Evolutionary conservation across 441 rosid genomes (phyloP), one percentile per base, ranked within the genome.

Genomic region (Corymbia citriodora): DNA sequence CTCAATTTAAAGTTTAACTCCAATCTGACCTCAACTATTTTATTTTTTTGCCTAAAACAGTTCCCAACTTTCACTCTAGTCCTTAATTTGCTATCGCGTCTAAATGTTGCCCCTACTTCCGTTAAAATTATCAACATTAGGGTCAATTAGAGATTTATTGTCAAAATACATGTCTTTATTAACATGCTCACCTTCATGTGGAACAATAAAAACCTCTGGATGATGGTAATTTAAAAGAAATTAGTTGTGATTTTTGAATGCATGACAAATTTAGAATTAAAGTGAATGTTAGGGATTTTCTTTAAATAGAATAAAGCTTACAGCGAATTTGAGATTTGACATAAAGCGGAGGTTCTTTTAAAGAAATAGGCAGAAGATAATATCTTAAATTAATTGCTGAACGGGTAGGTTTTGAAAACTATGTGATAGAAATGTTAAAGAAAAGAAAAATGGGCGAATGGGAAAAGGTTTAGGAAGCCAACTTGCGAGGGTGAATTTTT

Each of bases 231-330:
- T 17, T 63, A 2, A 9, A 29, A 29, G 33, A 29, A 63, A 63
- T 3, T 0, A 2, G 18, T 63, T 18, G 17, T 2, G 0, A 15
- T 31, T 68, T n/a, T 68, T 68, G 7, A 19, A 68, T 68, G 74
- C 11, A 31, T 4, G 36, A 0, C 9, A 68, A 1, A 31, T 15
- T 31, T 3, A 2, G 4, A 5, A n/a, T 3, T 68, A 31, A 6
- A 8, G 11, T 68, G 4, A 16, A 68, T 16, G 21, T 15, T 16
- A 2, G 1, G 6, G 3, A 68, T 68, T 33, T 31, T 68, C 19
- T 68, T 68, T 16, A 7, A 31, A 29, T 15, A 63, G 12, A 29
- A 29, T 29, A 13, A 61, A 61, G 29, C 27, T 63, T 2, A 21
- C 36, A 21, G 2, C 7, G 9, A 0, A 68, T n/a, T 31, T 16